These are phyloP conservation scores for Cladobotryum mycophilum DNA, from an alignment of 2,329 filamentous ascomycete species.

Conservation along the genomic window DNA sequence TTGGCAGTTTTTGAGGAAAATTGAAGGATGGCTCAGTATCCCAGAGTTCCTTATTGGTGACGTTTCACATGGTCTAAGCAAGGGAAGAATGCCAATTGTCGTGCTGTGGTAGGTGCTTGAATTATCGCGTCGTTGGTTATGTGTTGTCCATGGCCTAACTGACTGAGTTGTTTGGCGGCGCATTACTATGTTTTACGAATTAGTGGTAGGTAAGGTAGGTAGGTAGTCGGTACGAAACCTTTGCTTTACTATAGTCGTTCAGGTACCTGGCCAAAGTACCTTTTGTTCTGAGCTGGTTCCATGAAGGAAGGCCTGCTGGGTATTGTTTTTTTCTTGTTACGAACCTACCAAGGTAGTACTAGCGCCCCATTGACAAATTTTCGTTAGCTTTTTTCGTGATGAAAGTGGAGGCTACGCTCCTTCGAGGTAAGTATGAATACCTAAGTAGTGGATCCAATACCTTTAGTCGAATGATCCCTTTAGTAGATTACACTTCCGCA, in stretches of 20 bases:
- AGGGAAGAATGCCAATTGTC: background rate
- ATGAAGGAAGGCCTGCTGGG: too few species aligned
- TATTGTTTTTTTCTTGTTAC: too few species aligned
- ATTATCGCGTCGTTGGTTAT: background rate
- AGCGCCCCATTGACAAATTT: too few species aligned
- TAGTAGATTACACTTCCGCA: background rate
- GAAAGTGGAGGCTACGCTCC: too few species aligned
- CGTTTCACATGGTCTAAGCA: slow-evolving; percentile 9
- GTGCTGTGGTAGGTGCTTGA: background rate
- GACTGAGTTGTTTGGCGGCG: background rate
- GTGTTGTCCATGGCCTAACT: background rate
- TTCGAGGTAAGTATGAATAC: too few species aligned
- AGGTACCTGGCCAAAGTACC: too few species aligned
- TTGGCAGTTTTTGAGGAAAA: background rate
- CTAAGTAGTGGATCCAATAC: background rate
- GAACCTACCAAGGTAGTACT: too few species aligned
- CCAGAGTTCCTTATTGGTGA: slow-evolving; percentile 1
- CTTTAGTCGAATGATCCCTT: background rate
- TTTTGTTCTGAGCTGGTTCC: too few species aligned
- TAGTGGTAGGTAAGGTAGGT: too few species aligned
- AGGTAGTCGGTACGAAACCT: too few species aligned
- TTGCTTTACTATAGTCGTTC: too few species aligned
- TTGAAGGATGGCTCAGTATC: background rate
- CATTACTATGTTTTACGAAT: background rate
- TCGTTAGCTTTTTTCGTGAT: too few species aligned